These are phyloP conservation scores for Echria macrotheca DNA, from an alignment of 495 filamentous ascomycete genomes.

Conservation along the genomic window DNA sequence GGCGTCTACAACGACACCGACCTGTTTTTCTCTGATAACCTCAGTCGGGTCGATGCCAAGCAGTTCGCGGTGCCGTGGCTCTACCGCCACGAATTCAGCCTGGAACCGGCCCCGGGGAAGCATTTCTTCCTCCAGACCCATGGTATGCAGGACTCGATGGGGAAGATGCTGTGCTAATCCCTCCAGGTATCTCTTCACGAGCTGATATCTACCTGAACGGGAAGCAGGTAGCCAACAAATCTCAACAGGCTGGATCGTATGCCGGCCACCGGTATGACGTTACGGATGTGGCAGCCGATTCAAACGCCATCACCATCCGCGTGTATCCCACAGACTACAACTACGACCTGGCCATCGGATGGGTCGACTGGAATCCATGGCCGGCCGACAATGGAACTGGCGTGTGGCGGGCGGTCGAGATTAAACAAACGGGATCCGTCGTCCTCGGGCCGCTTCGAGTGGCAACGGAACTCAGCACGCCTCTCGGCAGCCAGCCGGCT, in stretches of 20 bases:
- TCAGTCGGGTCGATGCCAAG: conserved; percentile 37
- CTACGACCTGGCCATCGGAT: conserved; percentile 54
- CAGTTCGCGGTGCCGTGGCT: conserved; percentile 55
- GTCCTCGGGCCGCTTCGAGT: conserved; percentile 47
- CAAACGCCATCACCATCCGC: conserved; percentile 49
- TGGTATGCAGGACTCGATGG: too few species aligned
- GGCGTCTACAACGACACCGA: conserved; percentile 50
- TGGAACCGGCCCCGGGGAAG: conserved; percentile 33
- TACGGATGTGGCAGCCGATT: conserved; percentile 32
- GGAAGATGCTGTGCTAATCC: too few species aligned
- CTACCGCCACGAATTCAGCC: conserved; percentile 52
- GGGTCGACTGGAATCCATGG: conserved; percentile 63
- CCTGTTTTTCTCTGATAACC: conserved; percentile 54
- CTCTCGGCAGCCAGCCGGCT: conserved; percentile 27
- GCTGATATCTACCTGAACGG: conserved; percentile 61
- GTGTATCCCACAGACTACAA: conserved; percentile 56
- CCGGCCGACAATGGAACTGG: conserved; percentile 54
- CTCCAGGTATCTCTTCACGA: conserved; percentile 53
- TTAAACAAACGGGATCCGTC: conserved; percentile 53
- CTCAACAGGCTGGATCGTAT: conserved; percentile 52
- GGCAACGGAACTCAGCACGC: conserved; percentile 36
- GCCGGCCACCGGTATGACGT: conserved; percentile 52
- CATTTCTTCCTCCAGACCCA: conserved; percentile 52
- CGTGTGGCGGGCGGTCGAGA: conserved; percentile 56
- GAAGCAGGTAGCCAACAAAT: conserved; percentile 40